Evolutionary conservation across 495 filamentous ascomycete genomes (phyloP).

Genomic region (Xylaria castorea): DNA sequence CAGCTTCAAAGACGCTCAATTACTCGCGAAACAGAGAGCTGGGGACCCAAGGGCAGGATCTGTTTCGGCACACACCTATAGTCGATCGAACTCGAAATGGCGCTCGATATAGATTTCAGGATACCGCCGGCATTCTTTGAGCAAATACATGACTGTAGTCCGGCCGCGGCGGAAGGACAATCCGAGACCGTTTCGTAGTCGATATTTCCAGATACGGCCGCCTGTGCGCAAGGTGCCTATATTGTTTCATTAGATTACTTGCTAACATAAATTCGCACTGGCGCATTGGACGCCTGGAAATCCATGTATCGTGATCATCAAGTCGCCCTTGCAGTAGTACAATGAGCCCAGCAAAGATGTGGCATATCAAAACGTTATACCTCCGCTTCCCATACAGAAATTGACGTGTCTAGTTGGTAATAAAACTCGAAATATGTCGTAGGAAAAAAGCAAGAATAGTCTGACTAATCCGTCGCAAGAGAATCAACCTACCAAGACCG

Average conservation of each 20-base stretch:
- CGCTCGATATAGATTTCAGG: slow-evolving; percentile 46
- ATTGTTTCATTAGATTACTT: slow-evolving; percentile 18
- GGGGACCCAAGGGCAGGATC: background rate
- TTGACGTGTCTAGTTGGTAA: background rate
- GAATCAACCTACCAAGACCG: slow-evolving; percentile 45
- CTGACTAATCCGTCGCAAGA: background rate
- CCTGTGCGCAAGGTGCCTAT: slow-evolving; percentile 56
- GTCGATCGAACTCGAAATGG: slow-evolving; percentile 46
- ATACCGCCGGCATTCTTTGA: slow-evolving; percentile 52
- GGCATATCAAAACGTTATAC: background rate
- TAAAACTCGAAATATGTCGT: background rate
- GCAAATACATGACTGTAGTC: slow-evolving; percentile 57
- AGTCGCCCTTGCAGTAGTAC: background rate
- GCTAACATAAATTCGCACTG: background rate
- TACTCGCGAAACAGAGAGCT: background rate
- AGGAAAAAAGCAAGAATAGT: background rate
- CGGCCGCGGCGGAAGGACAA: slow-evolving; percentile 49
- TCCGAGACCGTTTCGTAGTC: slow-evolving; percentile 45
- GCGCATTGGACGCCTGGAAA: background rate
- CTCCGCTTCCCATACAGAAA: background rate
- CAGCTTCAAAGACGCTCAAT: background rate
- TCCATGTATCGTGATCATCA: background rate
- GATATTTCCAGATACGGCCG: slow-evolving; percentile 50
- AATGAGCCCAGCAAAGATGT: background rate
- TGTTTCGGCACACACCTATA: slow-evolving; percentile 35